Percentiles rank a stretch among this genome's conserved stretches.
phyloP scores from a whole-genome alignment of 2,329 filamentous ascomycete genomes.

The Fusarium floridanum region DNA sequence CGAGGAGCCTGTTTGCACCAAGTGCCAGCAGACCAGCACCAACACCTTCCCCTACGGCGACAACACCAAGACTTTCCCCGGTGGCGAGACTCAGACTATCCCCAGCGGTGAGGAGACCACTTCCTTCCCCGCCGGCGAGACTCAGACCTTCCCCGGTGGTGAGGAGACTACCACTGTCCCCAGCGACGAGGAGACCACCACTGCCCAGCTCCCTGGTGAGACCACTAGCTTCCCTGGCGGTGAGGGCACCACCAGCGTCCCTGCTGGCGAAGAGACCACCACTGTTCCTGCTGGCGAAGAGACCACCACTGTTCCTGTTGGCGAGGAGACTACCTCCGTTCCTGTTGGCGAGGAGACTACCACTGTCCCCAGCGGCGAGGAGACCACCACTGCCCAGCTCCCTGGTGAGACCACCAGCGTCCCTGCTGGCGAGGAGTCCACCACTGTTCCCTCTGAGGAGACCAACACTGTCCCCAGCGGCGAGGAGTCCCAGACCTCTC shows the following conservation, averaged over 20 bases:
- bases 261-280: constrained; percentile 24
- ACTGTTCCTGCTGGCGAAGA: constrained; percentile 20
- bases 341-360: constrained; percentile 16
- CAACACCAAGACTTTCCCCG: constrained; percentile 15
- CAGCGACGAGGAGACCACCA: background rate
- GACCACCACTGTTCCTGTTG: constrained; percentile 30
- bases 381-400: background rate
- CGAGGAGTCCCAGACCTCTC: background rate
- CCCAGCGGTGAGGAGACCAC: constrained; percentile 11
- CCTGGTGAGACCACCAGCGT: background rate
- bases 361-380: constrained; percentile 7
- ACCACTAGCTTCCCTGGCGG: constrained; percentile 9
- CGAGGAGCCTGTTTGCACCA: constrained; percentile 27
- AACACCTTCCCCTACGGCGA: constrained; percentile 5
- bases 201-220: no score
- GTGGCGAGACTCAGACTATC: constrained; percentile 8
- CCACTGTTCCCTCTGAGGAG: constrained; percentile 14
- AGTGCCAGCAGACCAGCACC: constrained; percentile 11
- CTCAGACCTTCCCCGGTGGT: constrained; percentile 34
- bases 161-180: constrained; percentile 19
- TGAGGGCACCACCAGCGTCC: constrained; percentile 22
- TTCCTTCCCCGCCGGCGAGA: background rate
- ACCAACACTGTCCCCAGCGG: constrained; percentile 19
- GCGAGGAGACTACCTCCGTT: constrained; percentile 27
- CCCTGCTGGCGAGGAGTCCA: constrained; percentile 4